Conservation (phyloP, 1,284 basidiomycete genomes). For the Blastosporella zonata region DNA sequence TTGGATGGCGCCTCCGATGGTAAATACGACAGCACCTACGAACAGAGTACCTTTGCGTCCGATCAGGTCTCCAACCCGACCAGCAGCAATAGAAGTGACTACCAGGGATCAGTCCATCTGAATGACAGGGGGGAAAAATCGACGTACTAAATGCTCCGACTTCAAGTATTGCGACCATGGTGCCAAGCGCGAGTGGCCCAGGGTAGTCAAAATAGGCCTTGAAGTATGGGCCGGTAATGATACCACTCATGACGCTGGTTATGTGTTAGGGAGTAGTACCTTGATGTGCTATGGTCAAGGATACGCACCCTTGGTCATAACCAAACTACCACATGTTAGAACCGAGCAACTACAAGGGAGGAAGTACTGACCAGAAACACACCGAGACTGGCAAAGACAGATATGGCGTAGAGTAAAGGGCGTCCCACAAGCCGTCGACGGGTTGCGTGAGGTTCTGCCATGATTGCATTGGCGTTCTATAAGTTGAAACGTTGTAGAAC, state of each 20-base stretch:
- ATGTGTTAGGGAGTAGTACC: constrained; percentile 7
- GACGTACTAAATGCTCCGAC: constrained; percentile 85
- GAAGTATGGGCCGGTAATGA: constrained; percentile 94
- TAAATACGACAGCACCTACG: constrained; percentile 85
- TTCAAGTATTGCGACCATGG: constrained; percentile 92
- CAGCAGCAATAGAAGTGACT: constrained; percentile 91
- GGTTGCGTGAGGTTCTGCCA: constrained; percentile 35
- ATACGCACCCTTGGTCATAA: constrained; percentile 84
- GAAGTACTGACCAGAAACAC: constrained; percentile 73
- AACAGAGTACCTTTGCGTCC: constrained; percentile 89
- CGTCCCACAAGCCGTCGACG: constrained; percentile 71
- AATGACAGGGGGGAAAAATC: not conserved
- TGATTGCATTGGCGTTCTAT: constrained; percentile 35
- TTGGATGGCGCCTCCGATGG: constrained; percentile 86
- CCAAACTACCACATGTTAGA: constrained; percentile 60
- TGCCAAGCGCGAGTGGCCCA: constrained; percentile 64
- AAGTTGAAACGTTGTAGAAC: constrained; percentile 59
- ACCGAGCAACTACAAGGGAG: constrained; percentile 11
- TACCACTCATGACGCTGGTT: constrained; percentile 80
- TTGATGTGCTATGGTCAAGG: not conserved
- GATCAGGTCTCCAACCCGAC: constrained; percentile 82
- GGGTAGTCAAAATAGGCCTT: constrained; percentile 81
- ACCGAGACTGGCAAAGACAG: constrained; percentile 83
- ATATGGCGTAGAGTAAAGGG: constrained; percentile 78
- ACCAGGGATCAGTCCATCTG: constrained; percentile 4